Base-by-base conservation (phyloP, 305 asterid genomes). In the Fraxinus paxiana region DNA sequence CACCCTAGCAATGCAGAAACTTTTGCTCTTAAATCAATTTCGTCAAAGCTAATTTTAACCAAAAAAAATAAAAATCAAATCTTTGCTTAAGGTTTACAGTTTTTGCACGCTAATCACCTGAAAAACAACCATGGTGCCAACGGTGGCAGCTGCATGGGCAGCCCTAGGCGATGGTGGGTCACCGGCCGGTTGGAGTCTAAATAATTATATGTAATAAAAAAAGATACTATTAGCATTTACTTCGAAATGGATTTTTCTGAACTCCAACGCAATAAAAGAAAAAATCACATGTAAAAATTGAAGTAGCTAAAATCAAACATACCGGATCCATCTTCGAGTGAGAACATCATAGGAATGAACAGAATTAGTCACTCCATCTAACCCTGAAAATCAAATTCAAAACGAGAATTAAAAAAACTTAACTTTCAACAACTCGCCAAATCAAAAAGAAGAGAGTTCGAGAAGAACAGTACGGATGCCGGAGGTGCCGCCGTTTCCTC, bases 161-260 rank as follows among this genome's bases (percentile, higher is more conserved):
- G 98, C 99, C 86, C 99, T 90, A 3, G 99, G 99, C 6, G 99
- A 94, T 15, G 98, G 98, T 6, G 99, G 98, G 56, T 96, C 99
- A 0, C 99, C 98, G 2, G 98, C 97, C 4, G 99, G 98, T 20
- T 90, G 92, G 56, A 94, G 90, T 84, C 99, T 96, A 84, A 71
- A 81, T 77, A 87, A 87, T 82, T 67, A 67, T 28, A 6, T 28
- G 24, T 22, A 28, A 13, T 6, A 26, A 30, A 10, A 30, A 30
- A 69, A 10, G n/a, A 69, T 69, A 33, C 18, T 43, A 33, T 77
- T 43, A 88, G 77, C 82, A 84, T 75, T 77, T 85, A 54, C 4
- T 70, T 75, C 13, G 18, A 67, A 81, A 65, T 59, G 67, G 81
- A 83, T 56, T 46, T 79, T 51, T 79, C 80, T 75, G 12, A 84